Evolutionary conservation across 1,284 basidiomycete species (phyloP), one percentile per base, ranked within the genome.

Genomic region (Volvariella surrecta): DNA sequence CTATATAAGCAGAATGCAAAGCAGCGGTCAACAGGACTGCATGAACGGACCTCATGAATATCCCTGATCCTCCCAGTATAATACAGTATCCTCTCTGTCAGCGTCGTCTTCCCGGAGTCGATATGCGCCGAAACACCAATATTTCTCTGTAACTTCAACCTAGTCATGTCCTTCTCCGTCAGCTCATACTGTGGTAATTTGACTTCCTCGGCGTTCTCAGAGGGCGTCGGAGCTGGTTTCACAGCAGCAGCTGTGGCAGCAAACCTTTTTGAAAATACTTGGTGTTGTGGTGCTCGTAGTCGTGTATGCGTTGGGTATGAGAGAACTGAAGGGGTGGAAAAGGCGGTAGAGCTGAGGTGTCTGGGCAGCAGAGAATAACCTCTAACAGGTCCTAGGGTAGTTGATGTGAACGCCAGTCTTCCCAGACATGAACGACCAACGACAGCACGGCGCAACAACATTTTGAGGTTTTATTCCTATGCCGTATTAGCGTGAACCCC

Each of bases 101-200:
- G 66, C 0, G 96, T 99, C 0, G 96, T 99, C 74, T 99, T 99
- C 34, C 96, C 96, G 4, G 91, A 97, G 65, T 98, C 93, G 50
- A 95, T 95, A 59, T 94, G 91, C 0, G 91, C 91, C 10, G 91
- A 94, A 50, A 89, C 78, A 49, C 86, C 87, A 49, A 89, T 89
- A 55, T 89, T 89, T 43, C 86, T 68, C 58, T 89, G 86, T 45
- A 70, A 77, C n/a, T 57, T 62, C 7, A 89, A 70, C 2, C 79
- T 67, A 43, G 59, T 54, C 37, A 69, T 49, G 61, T 89, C 86
- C 42, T 67, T 62, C 7, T 76, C 71, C 0, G 81, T 74, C 39
- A 87, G 65, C 2, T 47, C 32, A 43, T 60, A 54, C 40, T 45
- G 50, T 35, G 47, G 46, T 9, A 49, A 49, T 11, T 47, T 35